Percentiles rank a stretch among this genome's conserved stretches.
Evolutionary conservation across 2,329 filamentous ascomycete genomes (phyloP).

Genomic region (Neocucurbitaria cava): DNA sequence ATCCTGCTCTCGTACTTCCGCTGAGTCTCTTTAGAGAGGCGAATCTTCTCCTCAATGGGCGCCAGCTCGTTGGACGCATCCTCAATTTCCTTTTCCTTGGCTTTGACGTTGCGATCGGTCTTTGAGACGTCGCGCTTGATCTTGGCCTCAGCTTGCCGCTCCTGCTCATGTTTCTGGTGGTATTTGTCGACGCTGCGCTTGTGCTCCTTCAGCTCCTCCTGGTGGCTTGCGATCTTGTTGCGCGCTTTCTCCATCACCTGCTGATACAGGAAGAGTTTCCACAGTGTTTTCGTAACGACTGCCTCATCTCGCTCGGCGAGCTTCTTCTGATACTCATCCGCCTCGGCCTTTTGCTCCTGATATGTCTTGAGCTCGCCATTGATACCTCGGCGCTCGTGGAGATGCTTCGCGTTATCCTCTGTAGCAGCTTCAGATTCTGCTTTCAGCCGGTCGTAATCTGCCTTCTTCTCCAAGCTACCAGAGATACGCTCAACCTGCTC

Average conservation of each 20-base stretch:
- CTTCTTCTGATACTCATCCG: conserved; percentile 91
- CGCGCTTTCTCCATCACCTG: conserved; percentile 91
- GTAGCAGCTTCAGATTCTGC: conserved; percentile 82
- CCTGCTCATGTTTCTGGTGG: conserved; percentile 78
- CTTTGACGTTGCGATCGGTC: conserved; percentile 83
- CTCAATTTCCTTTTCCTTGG: conserved; percentile 85
- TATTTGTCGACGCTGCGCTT: conserved; percentile 86
- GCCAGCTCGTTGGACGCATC: conserved; percentile 85
- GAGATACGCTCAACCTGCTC: conserved; percentile 97
- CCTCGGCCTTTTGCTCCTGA: conserved; percentile 94
- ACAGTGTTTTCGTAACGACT: conserved; percentile 90
- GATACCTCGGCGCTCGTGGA: conserved; percentile 88
- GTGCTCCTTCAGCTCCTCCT: conserved; percentile 93
- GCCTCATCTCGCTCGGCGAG: conserved; percentile 89
- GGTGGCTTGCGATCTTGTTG: conserved; percentile 87
- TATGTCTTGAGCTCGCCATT: conserved; percentile 99
- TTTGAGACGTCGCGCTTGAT: conserved; percentile 78
- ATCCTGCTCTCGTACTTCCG: conserved; percentile 73
- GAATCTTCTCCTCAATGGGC: conserved; percentile 89
- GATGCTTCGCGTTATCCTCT: conserved; percentile 86
- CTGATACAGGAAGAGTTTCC: conserved; percentile 97
- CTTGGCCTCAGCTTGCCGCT: conserved; percentile 81
- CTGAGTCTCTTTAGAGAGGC: conserved; percentile 73
- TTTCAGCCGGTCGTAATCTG: conserved; percentile 91
- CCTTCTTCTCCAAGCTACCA: conserved; percentile 91